phyloP scores from a whole-genome alignment of 2,329 filamentous ascomycete species.

The Shiraia bambusicola region DNA sequence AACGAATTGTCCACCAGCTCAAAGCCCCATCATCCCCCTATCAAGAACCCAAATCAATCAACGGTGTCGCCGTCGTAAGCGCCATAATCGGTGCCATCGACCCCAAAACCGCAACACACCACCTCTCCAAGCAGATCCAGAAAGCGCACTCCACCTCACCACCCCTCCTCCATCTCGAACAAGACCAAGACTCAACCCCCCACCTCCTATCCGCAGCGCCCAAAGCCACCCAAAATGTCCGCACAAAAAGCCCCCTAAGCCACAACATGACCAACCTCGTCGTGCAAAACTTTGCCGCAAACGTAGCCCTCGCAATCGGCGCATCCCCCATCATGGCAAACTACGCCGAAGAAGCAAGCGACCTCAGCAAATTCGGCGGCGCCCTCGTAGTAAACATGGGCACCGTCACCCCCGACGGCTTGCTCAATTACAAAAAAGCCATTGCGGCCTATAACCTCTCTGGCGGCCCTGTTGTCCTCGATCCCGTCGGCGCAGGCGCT shows the following conservation, averaged over 20 bases:
- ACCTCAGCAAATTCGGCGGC: conserved; percentile 75
- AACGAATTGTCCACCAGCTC: conserved; percentile 73
- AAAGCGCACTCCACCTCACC: conserved; percentile 20
- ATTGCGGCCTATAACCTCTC: conserved; percentile 77
- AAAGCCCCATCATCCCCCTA: conserved; percentile 37
- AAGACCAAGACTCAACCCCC: conserved; percentile 13
- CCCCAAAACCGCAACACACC: conserved; percentile 62
- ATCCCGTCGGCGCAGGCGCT: conserved; percentile 88
- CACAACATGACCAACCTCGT: conserved; percentile 99
- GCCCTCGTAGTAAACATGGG: conserved; percentile 94
- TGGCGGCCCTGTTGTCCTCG: conserved; percentile 75
- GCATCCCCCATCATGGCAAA: conserved; percentile 94
- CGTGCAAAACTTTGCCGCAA: conserved; percentile 92
- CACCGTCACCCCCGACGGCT: conserved; percentile 74
- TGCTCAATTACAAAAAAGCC: conserved; percentile 71
- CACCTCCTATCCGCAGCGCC: conserved; percentile 19
- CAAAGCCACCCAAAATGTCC: conserved; percentile 61
- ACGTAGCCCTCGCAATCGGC: conserved; percentile 80
- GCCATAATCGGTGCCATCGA: conserved; percentile 76
- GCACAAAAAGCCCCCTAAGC: conserved; percentile 67
- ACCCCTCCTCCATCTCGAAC: conserved; percentile 24
- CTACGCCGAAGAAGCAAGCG: conserved; percentile 76
- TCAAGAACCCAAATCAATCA: conserved; percentile 58
- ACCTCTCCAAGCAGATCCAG: conserved; percentile 60
- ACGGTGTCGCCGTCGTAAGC: conserved; percentile 86